Base-by-base conservation (phyloP, 2,329 filamentous ascomycete genomes). In the Fusarium fujikuroi region DNA sequence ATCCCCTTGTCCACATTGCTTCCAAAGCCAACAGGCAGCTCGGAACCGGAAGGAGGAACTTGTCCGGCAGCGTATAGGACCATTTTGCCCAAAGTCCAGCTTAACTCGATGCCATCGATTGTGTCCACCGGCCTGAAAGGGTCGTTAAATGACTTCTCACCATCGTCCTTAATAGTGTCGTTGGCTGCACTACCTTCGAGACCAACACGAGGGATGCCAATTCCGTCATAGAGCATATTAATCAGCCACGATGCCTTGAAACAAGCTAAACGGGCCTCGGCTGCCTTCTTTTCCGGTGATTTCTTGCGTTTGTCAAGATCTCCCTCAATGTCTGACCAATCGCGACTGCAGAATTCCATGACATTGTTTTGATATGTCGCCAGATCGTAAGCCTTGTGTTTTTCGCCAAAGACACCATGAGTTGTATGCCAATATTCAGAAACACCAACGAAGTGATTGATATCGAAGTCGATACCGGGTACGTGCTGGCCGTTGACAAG, bases 391-490 rank as follows among this genome's bases (percentile, higher is more conserved):
- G 93, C 90, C 75, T 95, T 93, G 74, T 93, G 92, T 69, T 89
- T 88, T 72, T 93, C 91, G 8, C 90, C 91, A 76, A 99, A 98
- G 4, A 98, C 92, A 61, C 96, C 95, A 77, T 99, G 96, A 0
- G 96, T 99, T 0, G 95, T 97, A 81, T 99, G 96, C 95, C 96
- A 99, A 83, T 97, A 99, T 80, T 99, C 96, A 2, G 95, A 98
- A 7, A 99, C 95, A 16, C 96, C 96, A 34, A 99, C 92, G 78
- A 99, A 99, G 81, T 98, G 97, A 77, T 99, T 99, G 40, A 98
- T 92, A 70, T 96, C 92, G 79, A 98, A 99, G 80, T 99, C 96
- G 73, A 99, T 98, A 7, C 94, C 93, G 3, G 96, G 96, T 2
- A 96, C 95, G 79, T 98, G 95, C 72, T 95, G 91, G 2, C 96